Base-by-base conservation (phyloP, 1,284 basidiomycete genomes). In the Golubevia sp. region DNA sequence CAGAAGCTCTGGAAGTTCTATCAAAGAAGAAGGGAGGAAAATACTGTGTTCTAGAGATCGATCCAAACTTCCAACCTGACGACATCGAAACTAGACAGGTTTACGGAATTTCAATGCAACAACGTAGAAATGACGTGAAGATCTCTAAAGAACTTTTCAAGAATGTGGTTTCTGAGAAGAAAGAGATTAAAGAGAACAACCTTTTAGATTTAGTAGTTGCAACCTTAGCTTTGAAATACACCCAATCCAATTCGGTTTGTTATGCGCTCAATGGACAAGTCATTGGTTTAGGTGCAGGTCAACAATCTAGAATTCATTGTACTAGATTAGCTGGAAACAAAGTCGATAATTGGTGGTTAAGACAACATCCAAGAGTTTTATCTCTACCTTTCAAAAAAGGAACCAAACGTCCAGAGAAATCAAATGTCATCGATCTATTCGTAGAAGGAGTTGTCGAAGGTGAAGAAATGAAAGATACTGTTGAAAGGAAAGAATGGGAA, bases 291-390 rank as follows among this genome's bases (percentile, higher is more conserved):
- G 96, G 96, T 58, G 97, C 97, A 0, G 96, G 97, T 15, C 96
- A 99, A 84, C 97, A 99, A 85, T 97, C 94, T 7, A 92, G 96
- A 62, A 99, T 99, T 84, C 97, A 99, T 87, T 99, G 97, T 86
- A 99, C 96, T 21, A 92, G 97, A 57, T 90, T 99, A 54, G 97
- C 97, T 0, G 96, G 97, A 11, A 89, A 90, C 68, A 99, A 99
- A 86, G 94, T 94, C n/a, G 97, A 99, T 86, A 89, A 95, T 76
- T 99, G 96, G 94, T 99, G 97, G 96, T 88, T 98, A 63, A 91
- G 96, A 44, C 94, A 98, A 86, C 94, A 98, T 86, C 91, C 94
- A 0, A 91, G 93, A 55, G 94, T 95, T 55, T 90, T 97, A 69
- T 86, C 87, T 11, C 88, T 98, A 53, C 92, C 95, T 1, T 99